phyloP scores from a whole-genome alignment of 2,329 filamentous ascomycete genomes.

The Colletotrichum musicola region DNA sequence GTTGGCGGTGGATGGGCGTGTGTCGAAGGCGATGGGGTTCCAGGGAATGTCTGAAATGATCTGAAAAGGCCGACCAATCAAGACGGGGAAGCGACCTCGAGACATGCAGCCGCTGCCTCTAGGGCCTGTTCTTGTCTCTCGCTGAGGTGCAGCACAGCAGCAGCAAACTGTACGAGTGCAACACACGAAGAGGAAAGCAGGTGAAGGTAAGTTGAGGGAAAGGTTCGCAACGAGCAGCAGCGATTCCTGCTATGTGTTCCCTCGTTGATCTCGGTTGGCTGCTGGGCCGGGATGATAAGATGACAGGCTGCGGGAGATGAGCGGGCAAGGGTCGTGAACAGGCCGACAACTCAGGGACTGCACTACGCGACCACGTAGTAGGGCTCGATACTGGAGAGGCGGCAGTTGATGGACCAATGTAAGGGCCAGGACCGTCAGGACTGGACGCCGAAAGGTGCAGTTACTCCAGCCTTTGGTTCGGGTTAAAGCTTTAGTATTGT shows the following conservation, averaged over 20 bases:
- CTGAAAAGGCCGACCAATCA: slow-evolving; percentile 25
- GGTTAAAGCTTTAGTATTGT: too few relatives aligned
- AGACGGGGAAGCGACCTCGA: slow-evolving; percentile 6
- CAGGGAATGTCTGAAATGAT: slow-evolving; percentile 30
- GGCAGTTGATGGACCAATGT: slow-evolving; percentile 20
- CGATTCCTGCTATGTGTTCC: slow-evolving; percentile 9
- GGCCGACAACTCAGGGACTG: slow-evolving; percentile 10
- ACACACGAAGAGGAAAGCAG: slow-evolving; percentile 7
- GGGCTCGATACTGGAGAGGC: slow-evolving; percentile 25
- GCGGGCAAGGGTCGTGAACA: slow-evolving; percentile 25
- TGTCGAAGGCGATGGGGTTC: slow-evolving; percentile 15
- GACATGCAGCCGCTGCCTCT: slow-evolving; percentile 31
- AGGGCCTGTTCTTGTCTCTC: slow-evolving; percentile 32
- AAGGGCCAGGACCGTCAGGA: neutral
- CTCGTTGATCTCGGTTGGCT: slow-evolving; percentile 30
- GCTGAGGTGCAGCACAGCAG: slow-evolving; percentile 35
- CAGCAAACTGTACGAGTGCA: neutral
- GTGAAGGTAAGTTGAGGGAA: slow-evolving; percentile 5
- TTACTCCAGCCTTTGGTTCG: neutral
- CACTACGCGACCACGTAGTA: neutral
- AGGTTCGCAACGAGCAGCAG: slow-evolving; percentile 4
- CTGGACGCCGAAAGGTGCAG: neutral
- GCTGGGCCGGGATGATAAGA: slow-evolving; percentile 31
- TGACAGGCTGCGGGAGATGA: slow-evolving; percentile 37
- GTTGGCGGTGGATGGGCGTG: slow-evolving; percentile 5